A percentile compares a stretch with the other conserved stretches of the same genome.
These are phyloP conservation scores for Schrenkiella parvula DNA, from an alignment of 345 rosid genomes.

Conservation along the genomic window DNA sequence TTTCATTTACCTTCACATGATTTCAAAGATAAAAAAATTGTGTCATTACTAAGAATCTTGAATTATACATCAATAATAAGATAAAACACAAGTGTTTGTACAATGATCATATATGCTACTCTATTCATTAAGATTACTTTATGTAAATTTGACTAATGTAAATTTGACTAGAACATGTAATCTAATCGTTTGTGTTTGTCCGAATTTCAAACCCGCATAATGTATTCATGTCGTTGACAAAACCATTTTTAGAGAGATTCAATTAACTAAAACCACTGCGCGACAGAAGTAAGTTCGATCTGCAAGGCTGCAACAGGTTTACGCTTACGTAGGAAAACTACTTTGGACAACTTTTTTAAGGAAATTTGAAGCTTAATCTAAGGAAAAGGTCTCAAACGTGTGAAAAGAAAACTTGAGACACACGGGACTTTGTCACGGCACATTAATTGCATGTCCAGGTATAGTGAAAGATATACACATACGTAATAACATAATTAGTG, in stretches of 20 bases:
- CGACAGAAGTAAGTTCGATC: background rate
- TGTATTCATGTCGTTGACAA: background rate
- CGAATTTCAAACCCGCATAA: background rate
- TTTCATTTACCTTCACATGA: background rate
- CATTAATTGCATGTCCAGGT: constrained; percentile 12
- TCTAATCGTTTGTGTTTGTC: background rate
- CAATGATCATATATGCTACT: background rate
- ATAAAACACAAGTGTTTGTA: background rate
- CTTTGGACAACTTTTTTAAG: background rate
- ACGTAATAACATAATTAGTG: background rate
- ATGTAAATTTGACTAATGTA: background rate
- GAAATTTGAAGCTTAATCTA: background rate
- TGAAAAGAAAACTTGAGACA: constrained; percentile 12
- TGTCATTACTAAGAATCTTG: background rate
- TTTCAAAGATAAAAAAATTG: background rate
- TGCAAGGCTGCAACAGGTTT: constrained; percentile 2
- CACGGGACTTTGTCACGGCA: constrained; percentile 4
- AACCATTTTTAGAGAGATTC: background rate
- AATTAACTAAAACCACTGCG: background rate
- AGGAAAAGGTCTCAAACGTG: constrained; percentile 14
- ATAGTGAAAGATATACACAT: background rate
- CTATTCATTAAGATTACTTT: background rate
- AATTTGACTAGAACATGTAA: background rate
- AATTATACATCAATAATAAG: too few relatives aligned
- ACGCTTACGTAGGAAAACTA: background rate